Base-by-base conservation (phyloP, 2,329 filamentous ascomycete genomes). In the Botrytis fabae region DNA sequence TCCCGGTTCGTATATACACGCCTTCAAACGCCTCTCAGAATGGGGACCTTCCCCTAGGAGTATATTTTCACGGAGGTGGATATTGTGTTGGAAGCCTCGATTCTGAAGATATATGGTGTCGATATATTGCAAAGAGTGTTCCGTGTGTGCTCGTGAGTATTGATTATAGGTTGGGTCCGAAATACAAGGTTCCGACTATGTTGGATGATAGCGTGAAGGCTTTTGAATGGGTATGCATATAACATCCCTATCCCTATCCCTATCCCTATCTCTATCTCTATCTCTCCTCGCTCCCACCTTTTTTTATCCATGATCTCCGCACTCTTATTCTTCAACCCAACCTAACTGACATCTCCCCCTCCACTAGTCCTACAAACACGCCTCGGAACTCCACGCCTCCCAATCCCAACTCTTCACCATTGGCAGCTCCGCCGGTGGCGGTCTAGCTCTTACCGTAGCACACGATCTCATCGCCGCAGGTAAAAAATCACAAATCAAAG, bases 1-100 rank as follows among this genome's bases (percentile, higher is more conserved):
- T 79, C 6, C 73, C 76, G 0, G 74, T 79, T 60, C 77, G 78
- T 12, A 77, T 79, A 8, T 79, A 79, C 68, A 78, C 74, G 9
- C 78, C 78, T 14, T 12, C 69, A 14, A 54, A 57, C 20, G 28
- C 72, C 4, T n/a, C 65, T 7, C 32, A 9, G 1, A 10, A 38
- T 2, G 51, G n/a, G 0, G 6, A 54, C 14, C 51, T 72, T 25
- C 87, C 87, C 2, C 83, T 86, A 12, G 84, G 86, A 78, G 76
- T 89, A 5, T 90, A 88, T 78, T 87, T 85, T 76, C 88, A 90
- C 75, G 88, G 87, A 7, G 87, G 87, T 1, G 88, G 87, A 5
- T 90, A 87, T 86, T 87, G 89, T 4, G 76, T 89, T 44, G 87
- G 93, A 79, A 60, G 87, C 87, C 79, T 94, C 90, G 76, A 93